phyloP scores from a whole-genome alignment of 148 eudicot species.

The Pharnaceum exiguum region DNA sequence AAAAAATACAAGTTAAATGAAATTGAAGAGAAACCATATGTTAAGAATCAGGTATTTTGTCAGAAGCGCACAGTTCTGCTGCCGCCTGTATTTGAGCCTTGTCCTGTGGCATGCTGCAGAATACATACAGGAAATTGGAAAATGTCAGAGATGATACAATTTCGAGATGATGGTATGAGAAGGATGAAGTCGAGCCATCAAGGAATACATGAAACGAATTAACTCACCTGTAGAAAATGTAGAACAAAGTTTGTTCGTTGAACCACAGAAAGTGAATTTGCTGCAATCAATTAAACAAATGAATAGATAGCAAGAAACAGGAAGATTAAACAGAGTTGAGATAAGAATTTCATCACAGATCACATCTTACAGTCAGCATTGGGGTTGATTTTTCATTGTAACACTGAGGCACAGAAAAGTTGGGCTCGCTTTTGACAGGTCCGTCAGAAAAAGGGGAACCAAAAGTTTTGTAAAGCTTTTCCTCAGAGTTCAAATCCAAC shows the following conservation, averaged over 20 bases:
- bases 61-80: conserved; percentile 71
- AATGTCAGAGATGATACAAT: background rate
- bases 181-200: background rate
- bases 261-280: conserved; percentile 51
- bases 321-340: background rate
- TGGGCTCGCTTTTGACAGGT: conserved; percentile 65
- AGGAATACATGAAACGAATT: background rate
- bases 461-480: conserved; percentile 68
- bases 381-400: conserved; percentile 51
- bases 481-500: conserved; percentile 63
- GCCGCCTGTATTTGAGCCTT: conserved; percentile 86
- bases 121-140: background rate
- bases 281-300: no score
- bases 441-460: conserved; percentile 89
- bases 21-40: background rate
- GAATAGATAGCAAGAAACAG: background rate
- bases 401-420: conserved; percentile 64
- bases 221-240: conserved; percentile 77
- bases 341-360: background rate
- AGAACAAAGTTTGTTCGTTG: conserved; percentile 51
- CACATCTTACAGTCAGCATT: conserved; percentile 46
- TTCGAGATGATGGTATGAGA: background rate
- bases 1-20: background rate
- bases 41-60: background rate
- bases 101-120: conserved; percentile 86